Evolutionary conservation across 352 stramenopile species (phyloP).

Genomic region (Globisporangium splendens): DNA sequence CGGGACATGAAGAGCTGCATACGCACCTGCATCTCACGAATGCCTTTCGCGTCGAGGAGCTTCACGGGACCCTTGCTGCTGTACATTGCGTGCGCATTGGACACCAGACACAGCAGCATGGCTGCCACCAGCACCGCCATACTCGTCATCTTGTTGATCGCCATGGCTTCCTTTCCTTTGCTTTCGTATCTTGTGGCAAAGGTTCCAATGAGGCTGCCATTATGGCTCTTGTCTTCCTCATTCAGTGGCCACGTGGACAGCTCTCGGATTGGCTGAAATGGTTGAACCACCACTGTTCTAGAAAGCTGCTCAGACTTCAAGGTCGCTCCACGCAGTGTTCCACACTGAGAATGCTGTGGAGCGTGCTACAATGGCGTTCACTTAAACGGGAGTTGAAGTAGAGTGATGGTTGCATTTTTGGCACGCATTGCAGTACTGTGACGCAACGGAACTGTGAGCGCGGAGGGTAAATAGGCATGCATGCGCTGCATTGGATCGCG

Average conservation of each 20-base stretch:
- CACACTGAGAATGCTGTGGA: background rate
- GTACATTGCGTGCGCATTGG: slow-evolving; percentile 50
- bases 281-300: slow-evolving; percentile 10
- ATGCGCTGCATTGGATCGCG: too few relatives aligned
- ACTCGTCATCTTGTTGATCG: slow-evolving; percentile 12
- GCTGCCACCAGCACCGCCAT: slow-evolving; percentile 22
- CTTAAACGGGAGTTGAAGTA: slow-evolving; percentile 1
- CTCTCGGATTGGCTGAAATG: slow-evolving; percentile 14
- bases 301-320: slow-evolving; percentile 8
- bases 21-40: slow-evolving; percentile 60
- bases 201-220: slow-evolving; percentile 15
- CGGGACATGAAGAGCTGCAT: background rate
- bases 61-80: slow-evolving; percentile 61
- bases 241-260: slow-evolving; percentile 10
- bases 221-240: background rate
- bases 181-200: slow-evolving; percentile 5
- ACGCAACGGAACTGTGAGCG: background rate
- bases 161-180: slow-evolving; percentile 9
- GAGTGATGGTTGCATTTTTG: slow-evolving; percentile 4
- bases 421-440: background rate
- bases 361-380: background rate
- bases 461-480: too few relatives aligned
- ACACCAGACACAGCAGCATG: slow-evolving; percentile 26
- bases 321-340: background rate
- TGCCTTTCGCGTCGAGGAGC: slow-evolving; percentile 64